Conservation (phyloP, 768 basidiomycete genomes). For the Leccinum obscurum region DNA sequence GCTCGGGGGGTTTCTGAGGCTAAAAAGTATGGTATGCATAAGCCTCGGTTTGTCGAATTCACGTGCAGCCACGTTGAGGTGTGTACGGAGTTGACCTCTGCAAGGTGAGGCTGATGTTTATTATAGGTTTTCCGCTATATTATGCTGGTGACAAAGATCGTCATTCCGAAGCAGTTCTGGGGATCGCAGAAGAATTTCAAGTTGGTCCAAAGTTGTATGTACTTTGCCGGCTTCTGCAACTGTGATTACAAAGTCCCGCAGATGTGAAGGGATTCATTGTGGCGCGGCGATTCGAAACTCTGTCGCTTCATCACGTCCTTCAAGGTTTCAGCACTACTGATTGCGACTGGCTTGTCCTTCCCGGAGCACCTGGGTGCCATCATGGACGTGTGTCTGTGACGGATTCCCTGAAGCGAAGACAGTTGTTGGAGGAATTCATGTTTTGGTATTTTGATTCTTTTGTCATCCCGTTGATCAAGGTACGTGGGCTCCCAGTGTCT, state of each 20-base stretch:
- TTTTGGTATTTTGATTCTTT: constrained; percentile 94
- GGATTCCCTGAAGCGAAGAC: constrained; percentile 74
- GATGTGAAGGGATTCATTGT: constrained; percentile 75
- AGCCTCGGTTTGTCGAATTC: constrained; percentile 82
- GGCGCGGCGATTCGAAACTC: constrained; percentile 77
- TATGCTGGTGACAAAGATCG: constrained; percentile 56
- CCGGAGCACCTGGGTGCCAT: constrained; percentile 33
- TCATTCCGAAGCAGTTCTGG: constrained; percentile 81
- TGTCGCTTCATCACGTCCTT: constrained; percentile 72
- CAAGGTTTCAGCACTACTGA: constrained; percentile 74
- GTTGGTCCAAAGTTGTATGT: constrained; percentile 56
- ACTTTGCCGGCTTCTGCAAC: not conserved
- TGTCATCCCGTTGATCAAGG: constrained; percentile 75
- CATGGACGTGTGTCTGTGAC: constrained; percentile 57
- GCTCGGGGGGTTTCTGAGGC: constrained; percentile 50
- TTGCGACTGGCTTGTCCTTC: constrained; percentile 76
- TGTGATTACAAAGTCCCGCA: constrained; percentile 28
- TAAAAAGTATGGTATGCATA: constrained; percentile 44
- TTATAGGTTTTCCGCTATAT: constrained; percentile 71
- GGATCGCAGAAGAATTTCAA: constrained; percentile 68
- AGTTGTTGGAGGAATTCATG: constrained; percentile 85
- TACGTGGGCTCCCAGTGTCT: constrained; percentile 32
- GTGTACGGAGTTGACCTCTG: constrained; percentile 3
- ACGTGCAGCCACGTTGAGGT: constrained; percentile 68
- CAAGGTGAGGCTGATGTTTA: not conserved